phyloP scores from a whole-genome alignment of 2,329 filamentous ascomycete genomes.

The Seiridium unicorne region DNA sequence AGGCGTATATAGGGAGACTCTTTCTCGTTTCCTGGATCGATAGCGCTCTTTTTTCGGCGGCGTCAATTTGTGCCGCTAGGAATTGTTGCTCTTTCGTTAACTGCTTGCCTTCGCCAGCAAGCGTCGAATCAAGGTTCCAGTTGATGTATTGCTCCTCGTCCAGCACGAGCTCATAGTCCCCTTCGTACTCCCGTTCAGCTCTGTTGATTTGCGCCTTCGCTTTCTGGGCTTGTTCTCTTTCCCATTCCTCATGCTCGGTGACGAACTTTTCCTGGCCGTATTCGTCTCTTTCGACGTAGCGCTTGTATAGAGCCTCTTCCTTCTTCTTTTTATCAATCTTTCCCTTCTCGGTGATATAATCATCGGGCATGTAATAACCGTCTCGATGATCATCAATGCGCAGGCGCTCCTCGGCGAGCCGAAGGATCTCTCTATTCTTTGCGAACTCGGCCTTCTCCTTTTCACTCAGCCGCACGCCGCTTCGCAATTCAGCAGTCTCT shows the following conservation, averaged over 20 bases:
- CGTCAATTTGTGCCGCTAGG: slow-evolving; percentile 78
- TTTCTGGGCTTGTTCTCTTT: slow-evolving; percentile 82
- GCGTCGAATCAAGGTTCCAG: slow-evolving; percentile 72
- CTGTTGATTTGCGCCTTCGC: slow-evolving; percentile 82
- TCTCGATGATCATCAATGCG: slow-evolving; percentile 89
- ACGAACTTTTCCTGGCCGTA: slow-evolving; percentile 85
- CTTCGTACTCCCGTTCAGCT: slow-evolving; percentile 71
- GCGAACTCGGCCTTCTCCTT: slow-evolving; percentile 85
- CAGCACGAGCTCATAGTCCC: slow-evolving; percentile 89
- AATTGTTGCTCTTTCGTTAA: slow-evolving; percentile 77
- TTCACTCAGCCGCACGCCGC: slow-evolving; percentile 72
- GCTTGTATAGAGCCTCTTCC: slow-evolving; percentile 83
- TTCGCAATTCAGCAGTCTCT: slow-evolving; percentile 77
- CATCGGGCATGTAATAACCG: slow-evolving; percentile 89
- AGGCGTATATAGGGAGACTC: slow-evolving; percentile 85
- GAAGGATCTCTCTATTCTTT: slow-evolving; percentile 79
- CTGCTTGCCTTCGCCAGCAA: slow-evolving; percentile 69
- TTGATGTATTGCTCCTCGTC: slow-evolving; percentile 87
- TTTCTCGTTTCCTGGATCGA: slow-evolving; percentile 91
- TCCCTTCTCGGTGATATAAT: slow-evolving; percentile 91
- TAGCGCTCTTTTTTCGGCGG: slow-evolving; percentile 82
- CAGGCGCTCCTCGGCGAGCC: slow-evolving; percentile 79
- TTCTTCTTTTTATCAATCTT: slow-evolving; percentile 87
- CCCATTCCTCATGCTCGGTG: slow-evolving; percentile 96
- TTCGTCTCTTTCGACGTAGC: slow-evolving; percentile 85